Evolutionary conservation across 352 stramenopile genomes (phyloP), one percentile per base, ranked within the genome.

Genomic region (Globisporangium carolinianum): DNA sequence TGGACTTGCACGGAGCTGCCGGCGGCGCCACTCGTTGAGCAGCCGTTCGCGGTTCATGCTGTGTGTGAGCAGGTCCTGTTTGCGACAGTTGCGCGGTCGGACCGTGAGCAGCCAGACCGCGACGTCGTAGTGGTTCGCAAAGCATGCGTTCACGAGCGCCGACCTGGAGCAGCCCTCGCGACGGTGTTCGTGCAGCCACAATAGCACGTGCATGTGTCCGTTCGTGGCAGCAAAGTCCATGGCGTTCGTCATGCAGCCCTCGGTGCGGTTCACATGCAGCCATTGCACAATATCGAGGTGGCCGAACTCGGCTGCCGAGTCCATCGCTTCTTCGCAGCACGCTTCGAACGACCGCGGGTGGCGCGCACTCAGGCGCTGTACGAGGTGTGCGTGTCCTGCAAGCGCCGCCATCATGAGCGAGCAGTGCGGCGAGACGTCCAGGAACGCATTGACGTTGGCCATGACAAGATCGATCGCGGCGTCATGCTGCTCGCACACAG

Each of bases 121-220:
- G 8, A 90, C 59, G 3, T 86, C 49, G 8, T 69, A 61, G 43
- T 90, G 79, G 32, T 75, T 73, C 3, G 71, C 63, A 47, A 75
- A 66, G 12, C 82, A 72, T 5, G 81, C 84, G 57, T 89, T 89
- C 8, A 77, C 58, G 15, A 94, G 60, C 8, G 82, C 84, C 39
- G 78, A 88, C 51, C 73, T 71, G n/a, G 69, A 87, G 57, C 72
- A 83, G 36, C 76, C 74, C 67, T 76, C 69, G 3, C 1, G 12
- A 1, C 69, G 66, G 51, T 76, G 24, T 6, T 38, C 41, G 32
- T 79, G 72, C 4, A 78, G 51, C 57, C 63, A 78, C 49, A 62
- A 51, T 32, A 74, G 55, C n/a, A 76, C 58, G 8, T 72, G 45
- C 8, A 76, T 8, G 47, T 78, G 70, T 5, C 65, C 70, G 17